Evolutionary conservation across 768 basidiomycete species (phyloP).

Genomic region (Xerocomus brunneocitrinus): DNA sequence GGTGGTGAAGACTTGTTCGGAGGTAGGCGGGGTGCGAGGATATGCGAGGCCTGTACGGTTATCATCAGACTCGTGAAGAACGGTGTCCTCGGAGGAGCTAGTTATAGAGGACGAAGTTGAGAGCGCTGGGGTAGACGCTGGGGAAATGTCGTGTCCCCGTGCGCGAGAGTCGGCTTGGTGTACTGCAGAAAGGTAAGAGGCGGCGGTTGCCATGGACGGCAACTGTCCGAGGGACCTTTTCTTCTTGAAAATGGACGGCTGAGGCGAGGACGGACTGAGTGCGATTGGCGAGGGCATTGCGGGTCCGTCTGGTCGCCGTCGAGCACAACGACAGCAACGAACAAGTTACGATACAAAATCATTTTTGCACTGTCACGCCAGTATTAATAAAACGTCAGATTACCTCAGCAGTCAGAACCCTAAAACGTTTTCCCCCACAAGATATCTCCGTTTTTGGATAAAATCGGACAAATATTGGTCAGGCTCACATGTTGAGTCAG

Average conservation of each 20-base stretch:
- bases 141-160: constrained; percentile 44
- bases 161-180: too few species aligned
- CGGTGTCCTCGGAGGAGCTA: constrained; percentile 61
- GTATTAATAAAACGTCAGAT: constrained; percentile 1
- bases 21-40: constrained; percentile 69
- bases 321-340: constrained; percentile 10
- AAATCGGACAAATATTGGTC: not conserved
- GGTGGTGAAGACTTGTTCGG: constrained; percentile 71
- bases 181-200: too few species aligned
- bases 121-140: constrained; percentile 64
- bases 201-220: too few species aligned
- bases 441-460: not conserved
- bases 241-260: constrained; percentile 59
- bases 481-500: too few species aligned
- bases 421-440: not conserved
- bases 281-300: constrained; percentile 62
- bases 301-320: constrained; percentile 4
- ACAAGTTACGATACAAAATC: constrained; percentile 8
- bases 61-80: constrained; percentile 51
- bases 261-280: constrained; percentile 45
- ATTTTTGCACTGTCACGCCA: constrained; percentile 14
- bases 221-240: constrained; percentile 38
- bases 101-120: constrained; percentile 74
- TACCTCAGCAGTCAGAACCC: constrained; percentile 2
- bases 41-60: constrained; percentile 56